Conservation (phyloP, 345 rosid species). For the Salix viminalis region DNA sequence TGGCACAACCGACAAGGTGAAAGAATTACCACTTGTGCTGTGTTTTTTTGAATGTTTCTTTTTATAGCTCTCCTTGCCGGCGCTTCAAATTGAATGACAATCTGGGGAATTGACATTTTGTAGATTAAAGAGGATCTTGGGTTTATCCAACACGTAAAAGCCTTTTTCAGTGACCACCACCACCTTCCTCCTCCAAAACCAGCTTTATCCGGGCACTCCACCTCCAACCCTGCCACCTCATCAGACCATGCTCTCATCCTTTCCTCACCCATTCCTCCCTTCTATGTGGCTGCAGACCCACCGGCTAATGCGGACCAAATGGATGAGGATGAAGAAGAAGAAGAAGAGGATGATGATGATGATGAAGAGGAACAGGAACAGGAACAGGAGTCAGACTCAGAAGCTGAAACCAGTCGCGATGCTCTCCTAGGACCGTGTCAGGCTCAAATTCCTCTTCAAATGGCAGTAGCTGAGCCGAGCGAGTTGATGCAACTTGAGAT, state of each 20-base stretch:
- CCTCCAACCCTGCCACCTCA: slow-evolving; percentile 59
- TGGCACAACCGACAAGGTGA: slow-evolving; percentile 75
- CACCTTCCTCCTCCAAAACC: slow-evolving; percentile 55
- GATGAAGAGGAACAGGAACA: slow-evolving; percentile 42
- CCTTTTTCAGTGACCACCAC: slow-evolving; percentile 51
- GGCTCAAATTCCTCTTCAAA: slow-evolving; percentile 18
- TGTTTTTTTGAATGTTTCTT: not conserved
- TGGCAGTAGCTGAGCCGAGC: slow-evolving; percentile 42
- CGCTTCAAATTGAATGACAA: not conserved
- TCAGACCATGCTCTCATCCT: slow-evolving; percentile 41
- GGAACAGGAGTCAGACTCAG: slow-evolving; percentile 19
- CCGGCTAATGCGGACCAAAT: slow-evolving; percentile 22
- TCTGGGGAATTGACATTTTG: not conserved
- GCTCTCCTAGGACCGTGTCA: slow-evolving; percentile 1
- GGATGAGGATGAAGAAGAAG: slow-evolving; percentile 39
- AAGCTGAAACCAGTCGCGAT: slow-evolving; percentile 27
- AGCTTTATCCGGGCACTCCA: slow-evolving; percentile 74
- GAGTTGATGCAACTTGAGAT: slow-evolving; percentile 69
- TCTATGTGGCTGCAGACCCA: slow-evolving; percentile 23
- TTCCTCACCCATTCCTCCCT: slow-evolving; percentile 33
- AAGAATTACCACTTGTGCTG: no score
- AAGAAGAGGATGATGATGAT: slow-evolving; percentile 39
- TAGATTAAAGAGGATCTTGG: slow-evolving; percentile 62
- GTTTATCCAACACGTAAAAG: slow-evolving; percentile 50
- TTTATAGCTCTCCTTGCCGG: fast-evolving